Evolutionary conservation across 768 basidiomycete genomes (phyloP).

Genomic region (Kondoa subrosea): DNA sequence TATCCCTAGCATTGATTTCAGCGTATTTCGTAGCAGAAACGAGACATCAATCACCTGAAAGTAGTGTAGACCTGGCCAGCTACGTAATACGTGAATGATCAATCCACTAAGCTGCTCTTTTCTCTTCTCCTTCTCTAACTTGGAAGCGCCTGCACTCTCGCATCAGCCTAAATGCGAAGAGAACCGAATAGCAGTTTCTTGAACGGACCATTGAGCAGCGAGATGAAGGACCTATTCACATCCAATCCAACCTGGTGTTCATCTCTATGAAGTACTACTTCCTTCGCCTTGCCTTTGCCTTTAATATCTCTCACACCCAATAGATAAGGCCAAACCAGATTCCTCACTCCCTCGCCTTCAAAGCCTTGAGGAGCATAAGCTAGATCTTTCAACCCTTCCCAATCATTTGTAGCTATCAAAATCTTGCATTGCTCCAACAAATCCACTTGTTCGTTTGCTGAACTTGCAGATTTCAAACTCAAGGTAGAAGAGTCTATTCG

Average conservation of each 20-base stretch:
- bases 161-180: not conserved
- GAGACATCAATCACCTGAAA: conserved; percentile 33
- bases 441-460: not conserved
- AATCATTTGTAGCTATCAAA: conserved; percentile 22
- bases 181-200: not conserved
- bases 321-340: conserved; percentile 29
- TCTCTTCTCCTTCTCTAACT: conserved; percentile 26
- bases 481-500: not conserved
- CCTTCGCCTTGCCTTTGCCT: not conserved
- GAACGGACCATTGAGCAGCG: conserved; percentile 32
- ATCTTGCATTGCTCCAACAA: not conserved
- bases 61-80: conserved; percentile 32
- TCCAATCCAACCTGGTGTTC: conserved; percentile 35
- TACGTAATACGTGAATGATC: conserved; percentile 32
- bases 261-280: conserved; percentile 23
- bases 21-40: not conserved
- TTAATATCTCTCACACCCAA: conserved; percentile 10
- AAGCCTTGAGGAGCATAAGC: conserved; percentile 31
- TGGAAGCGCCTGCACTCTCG: conserved; percentile 21
- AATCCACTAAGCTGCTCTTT: conserved; percentile 31
- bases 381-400: conserved; percentile 24
- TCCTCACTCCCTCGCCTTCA: conserved; percentile 28
- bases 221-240: conserved; percentile 34
- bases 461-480: not conserved
- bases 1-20: conserved; percentile 27